Conservation (phyloP, 2,329 filamentous ascomycete species). For the Phialophora chinensis region DNA sequence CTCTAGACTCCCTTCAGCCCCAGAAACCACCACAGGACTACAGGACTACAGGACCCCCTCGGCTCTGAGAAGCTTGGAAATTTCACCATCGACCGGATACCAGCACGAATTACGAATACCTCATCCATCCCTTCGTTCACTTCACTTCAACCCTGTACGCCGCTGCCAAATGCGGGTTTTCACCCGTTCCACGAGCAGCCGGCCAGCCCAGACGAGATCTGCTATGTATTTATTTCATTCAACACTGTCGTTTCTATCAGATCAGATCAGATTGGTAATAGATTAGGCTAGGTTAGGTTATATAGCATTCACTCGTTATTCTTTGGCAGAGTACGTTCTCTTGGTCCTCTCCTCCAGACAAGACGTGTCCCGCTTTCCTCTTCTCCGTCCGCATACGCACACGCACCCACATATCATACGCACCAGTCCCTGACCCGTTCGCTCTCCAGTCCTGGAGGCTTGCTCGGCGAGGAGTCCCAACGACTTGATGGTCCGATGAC, state of each 20-base stretch:
- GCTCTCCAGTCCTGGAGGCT: neutral
- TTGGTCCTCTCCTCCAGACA: neutral
- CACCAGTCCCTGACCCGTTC: neutral
- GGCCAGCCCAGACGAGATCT: too few species aligned
- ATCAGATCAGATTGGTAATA: neutral
- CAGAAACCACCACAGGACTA: neutral
- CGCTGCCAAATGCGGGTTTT: neutral
- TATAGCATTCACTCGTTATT: neutral
- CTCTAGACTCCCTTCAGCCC: neutral
- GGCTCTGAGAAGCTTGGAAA: neutral
- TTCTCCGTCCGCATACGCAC: neutral
- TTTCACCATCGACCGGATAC: neutral
- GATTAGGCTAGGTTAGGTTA: neutral
- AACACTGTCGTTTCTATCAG: constrained; percentile 7
- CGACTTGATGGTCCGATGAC: neutral
- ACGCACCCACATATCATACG: neutral
- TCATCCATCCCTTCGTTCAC: neutral
- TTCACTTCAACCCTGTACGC: neutral
- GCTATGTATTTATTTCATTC: neutral
- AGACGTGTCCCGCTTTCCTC: neutral
- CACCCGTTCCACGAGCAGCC: too few species aligned
- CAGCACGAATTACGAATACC: neutral
- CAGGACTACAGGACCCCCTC: neutral
- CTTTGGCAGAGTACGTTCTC: neutral
- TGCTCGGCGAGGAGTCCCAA: neutral